phyloP scores from a whole-genome alignment of 495 filamentous ascomycete species.

The Penicillium cinerascens region DNA sequence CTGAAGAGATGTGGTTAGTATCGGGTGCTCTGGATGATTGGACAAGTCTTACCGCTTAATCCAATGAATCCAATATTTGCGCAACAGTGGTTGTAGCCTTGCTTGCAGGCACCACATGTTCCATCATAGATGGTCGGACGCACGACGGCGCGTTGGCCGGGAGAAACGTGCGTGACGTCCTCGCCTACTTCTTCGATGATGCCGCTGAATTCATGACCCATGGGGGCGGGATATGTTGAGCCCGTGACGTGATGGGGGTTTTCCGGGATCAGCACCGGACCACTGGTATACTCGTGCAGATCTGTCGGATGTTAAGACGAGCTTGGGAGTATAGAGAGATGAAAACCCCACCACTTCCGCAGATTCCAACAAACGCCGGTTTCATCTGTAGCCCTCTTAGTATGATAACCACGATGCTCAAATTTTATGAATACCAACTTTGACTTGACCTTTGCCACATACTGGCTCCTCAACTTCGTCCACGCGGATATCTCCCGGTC shows the following conservation, averaged over 20 bases:
- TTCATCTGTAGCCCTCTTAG: constrained; percentile 7
- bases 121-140: constrained; percentile 61
- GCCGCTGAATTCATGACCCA: constrained; percentile 62
- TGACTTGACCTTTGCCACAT: constrained; percentile 15
- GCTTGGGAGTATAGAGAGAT: background rate
- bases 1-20: background rate
- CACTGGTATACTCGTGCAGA: constrained; percentile 29
- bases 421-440: background rate
- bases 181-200: constrained; percentile 56
- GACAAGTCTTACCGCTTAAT: constrained; percentile 39
- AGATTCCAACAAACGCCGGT: constrained; percentile 14
- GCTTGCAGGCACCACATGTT: constrained; percentile 50
- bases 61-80: constrained; percentile 59
- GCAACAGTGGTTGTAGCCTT: constrained; percentile 55
- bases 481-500: constrained; percentile 11
- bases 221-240: constrained; percentile 48
- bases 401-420: background rate
- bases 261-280: constrained; percentile 50
- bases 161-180: constrained; percentile 43
- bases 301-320: background rate
- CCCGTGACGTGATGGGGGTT: constrained; percentile 54
- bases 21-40: background rate
- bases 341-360: constrained; percentile 11
- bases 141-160: constrained; percentile 53
- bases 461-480: constrained; percentile 14